Evolutionary conservation across 2,329 filamentous ascomycete genomes (phyloP).

Genomic region (Ascochyta lentis): DNA sequence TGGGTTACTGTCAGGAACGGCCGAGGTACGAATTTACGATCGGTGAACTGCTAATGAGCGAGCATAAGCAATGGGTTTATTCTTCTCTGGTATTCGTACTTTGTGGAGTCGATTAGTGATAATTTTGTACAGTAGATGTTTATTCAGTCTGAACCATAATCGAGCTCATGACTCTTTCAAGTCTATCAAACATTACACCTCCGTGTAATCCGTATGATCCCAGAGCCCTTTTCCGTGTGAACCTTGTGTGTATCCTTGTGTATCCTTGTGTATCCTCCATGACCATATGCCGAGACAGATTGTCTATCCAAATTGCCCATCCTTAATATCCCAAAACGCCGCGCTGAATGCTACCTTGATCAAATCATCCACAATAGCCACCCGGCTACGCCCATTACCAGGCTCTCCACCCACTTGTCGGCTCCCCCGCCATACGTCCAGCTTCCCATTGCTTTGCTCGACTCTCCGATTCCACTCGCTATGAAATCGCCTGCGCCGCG

Average conservation of each 20-base stretch:
- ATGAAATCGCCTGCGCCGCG: conserved; percentile 16
- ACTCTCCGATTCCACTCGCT: conserved; percentile 11
- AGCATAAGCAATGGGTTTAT: neutral
- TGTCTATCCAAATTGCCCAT: neutral
- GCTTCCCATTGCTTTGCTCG: conserved; percentile 13
- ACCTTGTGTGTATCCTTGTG: neutral
- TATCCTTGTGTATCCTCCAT: neutral
- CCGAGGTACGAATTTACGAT: conserved; percentile 1
- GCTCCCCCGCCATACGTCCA: conserved; percentile 19
- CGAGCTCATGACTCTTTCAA: neutral
- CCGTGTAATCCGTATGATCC: neutral
- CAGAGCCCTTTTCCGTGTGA: neutral
- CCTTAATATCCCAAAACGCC: conserved; percentile 4
- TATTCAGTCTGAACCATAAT: neutral
- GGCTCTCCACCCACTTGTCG: conserved; percentile 35
- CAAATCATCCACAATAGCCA: conserved; percentile 38
- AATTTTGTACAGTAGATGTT: neutral
- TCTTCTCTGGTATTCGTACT: neutral
- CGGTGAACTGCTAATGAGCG: neutral
- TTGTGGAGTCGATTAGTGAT: too few relatives aligned
- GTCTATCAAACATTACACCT: neutral
- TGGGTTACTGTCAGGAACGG: neutral
- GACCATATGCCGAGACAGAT: neutral
- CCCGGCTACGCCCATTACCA: conserved; percentile 35
- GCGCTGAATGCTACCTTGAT: conserved; percentile 16